These are phyloP conservation scores for Coemansia sp. DNA, from an alignment of 192 early-diverging fungal genomes.

Conservation along the genomic window DNA sequence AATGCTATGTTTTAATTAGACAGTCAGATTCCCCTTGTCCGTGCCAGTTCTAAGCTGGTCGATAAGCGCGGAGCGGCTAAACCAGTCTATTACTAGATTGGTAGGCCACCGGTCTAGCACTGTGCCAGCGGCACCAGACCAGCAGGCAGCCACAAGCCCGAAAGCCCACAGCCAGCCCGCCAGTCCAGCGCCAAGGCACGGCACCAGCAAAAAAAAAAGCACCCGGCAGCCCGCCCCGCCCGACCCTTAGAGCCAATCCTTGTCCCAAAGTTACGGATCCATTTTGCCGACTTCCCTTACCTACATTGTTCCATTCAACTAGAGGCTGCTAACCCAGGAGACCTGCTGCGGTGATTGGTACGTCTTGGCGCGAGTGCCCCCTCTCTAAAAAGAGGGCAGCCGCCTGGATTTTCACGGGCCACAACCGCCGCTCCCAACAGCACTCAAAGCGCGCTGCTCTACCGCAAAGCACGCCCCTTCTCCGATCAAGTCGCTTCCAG, in stretches of 20 bases:
- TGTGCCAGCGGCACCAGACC: too few species aligned
- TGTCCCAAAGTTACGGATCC: constrained; percentile 80
- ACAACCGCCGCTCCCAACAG: constrained; percentile 57
- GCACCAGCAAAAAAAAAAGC: too few species aligned
- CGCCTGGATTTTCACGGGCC: constrained; percentile 72
- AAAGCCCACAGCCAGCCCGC: constrained; percentile 8
- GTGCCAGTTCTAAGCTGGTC: constrained; percentile 76
- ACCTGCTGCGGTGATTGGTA: constrained; percentile 76
- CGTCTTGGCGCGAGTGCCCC: constrained; percentile 56
- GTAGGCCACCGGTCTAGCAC: too few species aligned
- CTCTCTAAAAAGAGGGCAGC: constrained; percentile 42
- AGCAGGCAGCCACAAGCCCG: constrained; percentile 3
- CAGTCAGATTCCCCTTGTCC: constrained; percentile 76
- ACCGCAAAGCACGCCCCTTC: constrained; percentile 48
- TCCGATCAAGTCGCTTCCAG: constrained; percentile 62
- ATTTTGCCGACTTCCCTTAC: constrained; percentile 82
- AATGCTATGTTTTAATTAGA: constrained; percentile 88
- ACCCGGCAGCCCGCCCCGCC: constrained; percentile 37
- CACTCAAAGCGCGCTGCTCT: constrained; percentile 39
- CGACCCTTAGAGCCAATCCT: constrained; percentile 80
- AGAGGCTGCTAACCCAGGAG: constrained; percentile 79
- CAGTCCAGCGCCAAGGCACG: constrained; percentile 8
- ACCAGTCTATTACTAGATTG: too few species aligned
- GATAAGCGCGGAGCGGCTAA: constrained; percentile 50
- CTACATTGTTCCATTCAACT: constrained; percentile 80